A percentile compares a stretch with the other conserved stretches of the same genome.
These are phyloP conservation scores for Ophiostoma ips DNA, from an alignment of 2,329 filamentous ascomycete genomes.

Conservation along the genomic window DNA sequence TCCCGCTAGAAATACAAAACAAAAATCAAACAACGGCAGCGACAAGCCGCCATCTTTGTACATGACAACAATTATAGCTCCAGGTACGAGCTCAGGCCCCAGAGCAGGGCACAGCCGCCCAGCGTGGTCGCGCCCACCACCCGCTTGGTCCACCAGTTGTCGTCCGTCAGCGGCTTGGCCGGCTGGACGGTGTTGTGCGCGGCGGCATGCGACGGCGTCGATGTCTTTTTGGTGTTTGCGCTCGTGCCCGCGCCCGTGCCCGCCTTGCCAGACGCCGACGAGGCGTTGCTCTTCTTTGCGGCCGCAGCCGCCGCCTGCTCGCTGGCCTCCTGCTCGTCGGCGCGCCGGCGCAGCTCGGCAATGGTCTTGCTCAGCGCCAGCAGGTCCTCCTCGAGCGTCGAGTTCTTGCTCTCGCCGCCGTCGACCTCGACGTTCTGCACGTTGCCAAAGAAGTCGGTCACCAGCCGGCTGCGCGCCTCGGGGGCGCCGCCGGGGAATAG, in stretches of 20 bases:
- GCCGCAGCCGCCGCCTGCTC: conserved; percentile 16
- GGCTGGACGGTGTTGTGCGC: conserved; percentile 22
- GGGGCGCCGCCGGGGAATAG: conserved; percentile 78
- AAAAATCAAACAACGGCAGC: no score
- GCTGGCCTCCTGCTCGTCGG: conserved; percentile 28
- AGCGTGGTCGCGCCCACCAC: conserved; percentile 46
- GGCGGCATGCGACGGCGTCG: conserved; percentile 9
- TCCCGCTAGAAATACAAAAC: no score
- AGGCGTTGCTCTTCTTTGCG: background rate
- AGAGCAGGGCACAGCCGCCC: conserved; percentile 45
- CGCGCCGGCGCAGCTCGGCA: conserved; percentile 35
- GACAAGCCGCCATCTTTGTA: no score
- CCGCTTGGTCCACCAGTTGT: conserved; percentile 55
- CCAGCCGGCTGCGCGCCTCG: conserved; percentile 60
- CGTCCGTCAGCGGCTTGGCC: conserved; percentile 49
- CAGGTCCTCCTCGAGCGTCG: conserved; percentile 57
- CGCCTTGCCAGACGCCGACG: background rate
- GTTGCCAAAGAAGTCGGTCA: conserved; percentile 97
- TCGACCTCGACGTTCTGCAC: conserved; percentile 96
- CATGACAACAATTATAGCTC: conserved; percentile 16
- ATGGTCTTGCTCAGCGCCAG: conserved; percentile 59
- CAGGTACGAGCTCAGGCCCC: conserved; percentile 42
- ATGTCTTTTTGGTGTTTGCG: background rate
- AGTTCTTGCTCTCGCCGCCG: conserved; percentile 29
- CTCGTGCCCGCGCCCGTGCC: background rate